Base-by-base conservation (phyloP, 1,284 basidiomycete genomes). In the Mycena sp. region DNA sequence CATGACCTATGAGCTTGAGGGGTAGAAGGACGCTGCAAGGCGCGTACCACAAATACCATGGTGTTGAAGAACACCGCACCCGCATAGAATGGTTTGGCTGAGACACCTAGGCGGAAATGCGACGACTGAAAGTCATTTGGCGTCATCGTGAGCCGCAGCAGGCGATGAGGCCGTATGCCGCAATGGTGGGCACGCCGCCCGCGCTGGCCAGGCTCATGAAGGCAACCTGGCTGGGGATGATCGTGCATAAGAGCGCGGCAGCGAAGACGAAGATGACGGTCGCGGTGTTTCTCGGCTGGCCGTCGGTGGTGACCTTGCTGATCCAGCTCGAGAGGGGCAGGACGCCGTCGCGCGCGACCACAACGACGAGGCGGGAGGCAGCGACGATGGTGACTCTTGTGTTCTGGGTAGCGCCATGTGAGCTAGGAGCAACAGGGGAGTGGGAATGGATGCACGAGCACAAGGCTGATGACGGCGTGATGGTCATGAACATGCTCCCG, bases 281-380 rank as follows among this genome's bases (percentile, higher is more conserved):
- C 9, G 94, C 87, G 9, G 94, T 92, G 72, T 94, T 90, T 62
- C 82, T 85, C 0, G 94, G 94, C 70, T 94, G 91, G 3, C 91
- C 89, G 17, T 84, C 76, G 0, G 76, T 65, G 45, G 91, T 87
- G 44, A 95, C 91, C 67, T 83, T 78, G 41, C 91, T 88, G 58
- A 95, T 91, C 93, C 92, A 95, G 9, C 78, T 66, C 0, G 92
- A 94, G 59, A 93, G 74, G 1, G 94, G 94, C 17, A 96, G 81
- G 0, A 95, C 92, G 30, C 94, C 94, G 69, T 96, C 94, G 58
- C 94, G 89, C 19, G 94, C 93, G 52, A 96, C 91, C 16, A 93
- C 94, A 69, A 91, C 95, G 44, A 96, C 84, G 32, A 96, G 84
- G 6, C 94, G 87, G 16, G 93, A 95, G 14, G 93, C 87, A 3